A percentile compares a stretch with the other conserved stretches of the same genome.
Conservation (phyloP, 2,329 filamentous ascomycete genomes). For the Nothophaeocryptopus gaeumannii region DNA sequence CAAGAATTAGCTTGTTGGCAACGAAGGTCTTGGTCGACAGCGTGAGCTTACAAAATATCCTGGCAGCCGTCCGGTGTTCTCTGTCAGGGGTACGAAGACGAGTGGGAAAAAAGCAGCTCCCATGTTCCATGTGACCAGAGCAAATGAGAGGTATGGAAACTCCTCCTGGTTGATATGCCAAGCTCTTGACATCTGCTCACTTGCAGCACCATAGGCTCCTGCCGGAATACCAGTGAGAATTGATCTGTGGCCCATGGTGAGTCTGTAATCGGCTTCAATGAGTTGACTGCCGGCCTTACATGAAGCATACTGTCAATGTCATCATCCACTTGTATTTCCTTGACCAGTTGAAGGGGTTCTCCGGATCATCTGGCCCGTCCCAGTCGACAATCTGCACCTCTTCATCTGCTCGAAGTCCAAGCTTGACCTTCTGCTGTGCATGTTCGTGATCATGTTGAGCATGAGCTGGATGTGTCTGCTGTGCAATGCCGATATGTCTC, state of each 20-base stretch:
- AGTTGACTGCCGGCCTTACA: slow-evolving; percentile 6
- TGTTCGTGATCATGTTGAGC: slow-evolving; percentile 3
- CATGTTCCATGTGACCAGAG: slow-evolving; percentile 33
- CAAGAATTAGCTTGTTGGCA: background rate
- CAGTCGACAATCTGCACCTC: slow-evolving; percentile 17
- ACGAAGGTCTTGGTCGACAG: background rate
- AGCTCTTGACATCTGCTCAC: slow-evolving; percentile 25
- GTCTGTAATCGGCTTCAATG: background rate
- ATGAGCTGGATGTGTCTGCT: background rate
- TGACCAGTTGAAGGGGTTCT: slow-evolving; percentile 32
- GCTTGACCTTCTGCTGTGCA: background rate
- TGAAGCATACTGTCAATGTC: slow-evolving; percentile 32
- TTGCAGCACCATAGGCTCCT: slow-evolving; percentile 30
- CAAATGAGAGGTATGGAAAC: slow-evolving; percentile 34
- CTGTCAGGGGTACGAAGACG: slow-evolving; percentile 33
- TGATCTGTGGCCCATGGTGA: slow-evolving; percentile 20
- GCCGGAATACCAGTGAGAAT: slow-evolving; percentile 31
- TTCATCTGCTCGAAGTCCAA: slow-evolving; percentile 5
- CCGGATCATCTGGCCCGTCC: slow-evolving; percentile 25
- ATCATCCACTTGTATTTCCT: slow-evolving; percentile 28
- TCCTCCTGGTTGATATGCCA: slow-evolving; percentile 24
- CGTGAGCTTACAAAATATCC: slow-evolving; percentile 24
- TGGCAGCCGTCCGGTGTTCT: slow-evolving; percentile 30
- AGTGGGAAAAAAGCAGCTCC: slow-evolving; percentile 33
- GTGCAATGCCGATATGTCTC: slow-evolving; percentile 4